Evolutionary conservation across 768 basidiomycete species (phyloP).

Genomic region (Panaeolus papilionaceus): DNA sequence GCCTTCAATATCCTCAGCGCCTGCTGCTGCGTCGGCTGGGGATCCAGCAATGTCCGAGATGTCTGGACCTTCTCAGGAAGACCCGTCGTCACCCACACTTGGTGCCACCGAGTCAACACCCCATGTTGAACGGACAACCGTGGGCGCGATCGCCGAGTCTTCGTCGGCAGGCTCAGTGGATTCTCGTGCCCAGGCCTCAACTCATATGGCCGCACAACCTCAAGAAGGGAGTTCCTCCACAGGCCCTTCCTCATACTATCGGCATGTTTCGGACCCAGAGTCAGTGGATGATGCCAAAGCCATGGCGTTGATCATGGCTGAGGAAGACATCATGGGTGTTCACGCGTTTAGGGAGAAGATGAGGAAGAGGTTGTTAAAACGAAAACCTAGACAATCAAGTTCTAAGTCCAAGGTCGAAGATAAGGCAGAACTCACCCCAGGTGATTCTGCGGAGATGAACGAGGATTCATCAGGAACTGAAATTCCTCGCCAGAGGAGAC

Average conservation of each 20-base stretch:
- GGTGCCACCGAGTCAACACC: not conserved
- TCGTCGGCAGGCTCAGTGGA: not conserved
- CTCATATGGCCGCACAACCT: not conserved
- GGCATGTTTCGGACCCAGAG: not conserved
- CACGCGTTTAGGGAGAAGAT: conserved; percentile 4
- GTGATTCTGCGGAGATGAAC: not conserved
- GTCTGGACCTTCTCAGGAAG: not conserved
- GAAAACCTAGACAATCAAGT: not conserved
- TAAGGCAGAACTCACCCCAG: not conserved
- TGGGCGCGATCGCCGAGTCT: not conserved
- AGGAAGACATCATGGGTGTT: conserved; percentile 4
- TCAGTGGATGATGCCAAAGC: not conserved
- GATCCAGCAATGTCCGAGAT: not conserved
- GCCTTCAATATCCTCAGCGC: not conserved
- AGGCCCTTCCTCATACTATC: not conserved
- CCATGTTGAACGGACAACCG: not conserved
- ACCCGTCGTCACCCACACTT: not conserved
- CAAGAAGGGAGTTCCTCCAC: not conserved
- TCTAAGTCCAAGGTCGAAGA: not conserved
- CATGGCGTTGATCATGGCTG: not conserved
- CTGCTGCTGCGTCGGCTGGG: not conserved
- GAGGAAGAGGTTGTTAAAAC: not conserved
- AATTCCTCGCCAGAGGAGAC: not conserved
- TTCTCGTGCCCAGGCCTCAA: not conserved
- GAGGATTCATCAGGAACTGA: not conserved